Conservation (phyloP, 106 monocot species). For the Dendrobium catenatum region DNA sequence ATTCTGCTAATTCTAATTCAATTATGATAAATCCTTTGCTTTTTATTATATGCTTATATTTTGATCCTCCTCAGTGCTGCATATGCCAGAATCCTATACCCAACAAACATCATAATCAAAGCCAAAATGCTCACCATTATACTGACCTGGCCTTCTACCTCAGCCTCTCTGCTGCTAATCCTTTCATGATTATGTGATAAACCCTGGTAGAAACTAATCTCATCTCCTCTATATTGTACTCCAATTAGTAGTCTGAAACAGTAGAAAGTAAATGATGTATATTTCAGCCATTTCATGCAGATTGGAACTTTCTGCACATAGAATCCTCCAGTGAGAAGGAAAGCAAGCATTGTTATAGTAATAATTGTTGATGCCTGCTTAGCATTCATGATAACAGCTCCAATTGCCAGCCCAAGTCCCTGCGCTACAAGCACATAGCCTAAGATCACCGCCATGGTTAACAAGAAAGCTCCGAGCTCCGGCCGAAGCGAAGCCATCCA, state of each 20-base stretch:
- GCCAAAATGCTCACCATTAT: conserved; percentile 24
- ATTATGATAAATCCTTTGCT: too few species aligned
- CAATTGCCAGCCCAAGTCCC: conserved; percentile 66
- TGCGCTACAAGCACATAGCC: conserved; percentile 83
- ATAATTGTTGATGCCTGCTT: conserved; percentile 75
- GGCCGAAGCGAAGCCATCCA: conserved; percentile 82
- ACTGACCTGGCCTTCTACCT: conserved; percentile 16
- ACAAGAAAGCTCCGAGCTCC: conserved; percentile 38
- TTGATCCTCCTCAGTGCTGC: conserved; percentile 51
- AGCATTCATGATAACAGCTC: conserved; percentile 75
- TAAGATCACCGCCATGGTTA: conserved; percentile 59
- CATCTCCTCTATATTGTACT: conserved; percentile 45
- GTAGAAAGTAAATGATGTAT: conserved; percentile 79
- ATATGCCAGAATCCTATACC: conserved; percentile 71
- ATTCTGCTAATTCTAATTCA: too few species aligned
- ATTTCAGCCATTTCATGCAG: conserved; percentile 73
- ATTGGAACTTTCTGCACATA: conserved; percentile 70
- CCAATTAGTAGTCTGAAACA: conserved; percentile 61
- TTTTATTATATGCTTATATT: neutral
- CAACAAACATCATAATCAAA: conserved; percentile 56
- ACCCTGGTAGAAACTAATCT: neutral
- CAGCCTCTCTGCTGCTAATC: neutral
- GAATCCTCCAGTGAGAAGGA: conserved; percentile 77
- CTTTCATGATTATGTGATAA: neutral
- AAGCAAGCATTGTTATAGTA: conserved; percentile 79